A percentile compares a stretch with the other conserved stretches of the same genome.
Conservation (phyloP, 2,329 filamentous ascomycete species). For the Hypoxylon rubiginosum region DNA sequence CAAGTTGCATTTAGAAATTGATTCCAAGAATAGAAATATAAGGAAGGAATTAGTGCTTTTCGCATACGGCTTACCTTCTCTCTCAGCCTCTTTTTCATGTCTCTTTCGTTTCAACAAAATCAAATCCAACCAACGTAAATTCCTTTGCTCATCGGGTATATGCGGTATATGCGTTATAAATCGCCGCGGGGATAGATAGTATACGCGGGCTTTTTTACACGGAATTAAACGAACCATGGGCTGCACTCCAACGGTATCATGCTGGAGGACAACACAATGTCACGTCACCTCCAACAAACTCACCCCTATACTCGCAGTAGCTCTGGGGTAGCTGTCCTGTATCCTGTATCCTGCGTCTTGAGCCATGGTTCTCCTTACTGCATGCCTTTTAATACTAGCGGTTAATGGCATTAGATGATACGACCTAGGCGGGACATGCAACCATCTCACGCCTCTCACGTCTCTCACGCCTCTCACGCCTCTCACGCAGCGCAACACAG, state of each 20-base stretch:
- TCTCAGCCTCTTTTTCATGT: background rate
- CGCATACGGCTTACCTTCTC: too few species aligned
- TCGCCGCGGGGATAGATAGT: background rate
- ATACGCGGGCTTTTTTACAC: background rate
- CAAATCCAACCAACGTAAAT: background rate
- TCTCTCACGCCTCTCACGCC: too few species aligned
- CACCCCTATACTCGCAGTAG: constrained; percentile 4
- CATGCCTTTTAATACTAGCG: background rate
- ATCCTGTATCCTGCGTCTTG: background rate
- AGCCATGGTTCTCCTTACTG: background rate
- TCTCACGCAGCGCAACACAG: too few species aligned
- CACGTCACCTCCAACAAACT: constrained; percentile 24
- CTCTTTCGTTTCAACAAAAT: background rate
- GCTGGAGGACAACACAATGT: constrained; percentile 8
- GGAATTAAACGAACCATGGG: background rate
- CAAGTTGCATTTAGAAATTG: background rate
- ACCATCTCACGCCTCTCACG: background rate
- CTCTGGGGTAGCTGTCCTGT: constrained; percentile 1
- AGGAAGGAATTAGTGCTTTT: too few species aligned
- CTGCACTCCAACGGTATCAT: background rate
- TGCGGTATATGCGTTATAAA: too few species aligned
- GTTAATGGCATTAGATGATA: background rate
- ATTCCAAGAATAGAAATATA: constrained; percentile 1
- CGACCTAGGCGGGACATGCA: background rate
- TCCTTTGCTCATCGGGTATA: background rate